Evolutionary conservation across 2,329 filamentous ascomycete species (phyloP), one percentile per base, ranked within the genome.

Genomic region (Alternaria sp.): DNA sequence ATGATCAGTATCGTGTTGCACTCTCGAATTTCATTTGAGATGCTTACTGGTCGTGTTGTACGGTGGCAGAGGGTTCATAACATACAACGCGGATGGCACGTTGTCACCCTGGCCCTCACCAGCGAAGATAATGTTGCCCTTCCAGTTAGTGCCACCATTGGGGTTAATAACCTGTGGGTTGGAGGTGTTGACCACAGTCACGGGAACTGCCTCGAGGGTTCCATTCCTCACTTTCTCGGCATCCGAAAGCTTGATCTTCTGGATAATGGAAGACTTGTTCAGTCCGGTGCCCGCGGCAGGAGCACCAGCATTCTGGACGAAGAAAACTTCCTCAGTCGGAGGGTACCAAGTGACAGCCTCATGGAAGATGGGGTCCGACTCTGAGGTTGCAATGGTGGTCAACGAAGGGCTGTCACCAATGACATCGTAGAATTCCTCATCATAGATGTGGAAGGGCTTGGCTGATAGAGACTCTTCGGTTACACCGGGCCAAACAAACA

Each of bases 161-260:
- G 68, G 68, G 48, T 71, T 71, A 34, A 71, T 71, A 22, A 71
- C 60, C 30, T 71, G 67, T n/a, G 68, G 67, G 26, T 69, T 69
- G 22, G 66, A 54, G 3, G 67, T 71, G 44, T 70, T 68, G 42
- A 70, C 67, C 11, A 71, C 42, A 7, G 68, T 69, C 22, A 71
- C 64, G 4, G 67, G 64, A n/a, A 44, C 67, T 38, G 67, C 64
- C 26, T 61, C 57, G 3, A 71, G 55, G 32, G 54, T 65, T 54
- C 68, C 68, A 20, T 69, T 66, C 39, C 68, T 67, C 14, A 71
- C 68, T 43, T 53, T 63, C 62, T 71, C 68, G 14, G 68, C 68
- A 36, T 71, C 65, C 22, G 65, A 55, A 30, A 71, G 66, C n/a
- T 62, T 65, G 24, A 71, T 70, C 56, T 71, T 71, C 53, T 71